Evolutionary conservation across 2,329 filamentous ascomycete species (phyloP), one percentile per base, ranked within the genome.

Genomic region (Ceratocystis huliohia): DNA sequence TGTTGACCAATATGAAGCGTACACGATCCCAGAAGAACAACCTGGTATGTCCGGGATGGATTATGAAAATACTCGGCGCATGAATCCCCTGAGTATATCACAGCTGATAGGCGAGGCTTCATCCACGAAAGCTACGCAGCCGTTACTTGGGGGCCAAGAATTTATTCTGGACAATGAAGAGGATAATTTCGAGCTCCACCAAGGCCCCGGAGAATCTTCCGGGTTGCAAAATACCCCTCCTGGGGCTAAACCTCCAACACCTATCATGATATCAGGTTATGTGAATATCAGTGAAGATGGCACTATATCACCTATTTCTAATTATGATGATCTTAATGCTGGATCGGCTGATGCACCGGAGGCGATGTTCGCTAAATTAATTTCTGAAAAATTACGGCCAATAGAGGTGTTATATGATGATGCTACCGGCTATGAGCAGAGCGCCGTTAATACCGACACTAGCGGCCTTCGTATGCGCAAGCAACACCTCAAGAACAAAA

Each of bases 241-340:
- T 15, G 45, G 53, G 15, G 44, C 66, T 30, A 59, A 57, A 30
- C 57, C 66, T 44, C 66, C 66, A 20, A 67, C 63, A 2, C 63
- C 66, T 5, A 67, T 67, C 17, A 59, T 41, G 28, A 63, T 67
- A 17, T 0, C 63, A 1, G 63, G 63, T 6, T 63, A 65, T 33
- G 63, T 65, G 4, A 41, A 63, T 37, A 28, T 59, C 53, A 59
- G 22, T 30, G 53, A 59, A 17, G 25, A 59, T 59, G 53, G 53
- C 17, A 17, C 7, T 8, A 33, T 59, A 6, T 59, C 15, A 30
- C 53, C 53, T 3, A 17, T 13, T n/a, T 30, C 28, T 30, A 17
- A 8, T 5, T n/a, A 33, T 10, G 25, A 5, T 8, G 7, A 30
- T n/a, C 13, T 30, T 3, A 10, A 33, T 0, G 53, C 28, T 1